Base-by-base conservation (phyloP, 176 grass and related monocot genomes). In the Lolium rigidum region DNA sequence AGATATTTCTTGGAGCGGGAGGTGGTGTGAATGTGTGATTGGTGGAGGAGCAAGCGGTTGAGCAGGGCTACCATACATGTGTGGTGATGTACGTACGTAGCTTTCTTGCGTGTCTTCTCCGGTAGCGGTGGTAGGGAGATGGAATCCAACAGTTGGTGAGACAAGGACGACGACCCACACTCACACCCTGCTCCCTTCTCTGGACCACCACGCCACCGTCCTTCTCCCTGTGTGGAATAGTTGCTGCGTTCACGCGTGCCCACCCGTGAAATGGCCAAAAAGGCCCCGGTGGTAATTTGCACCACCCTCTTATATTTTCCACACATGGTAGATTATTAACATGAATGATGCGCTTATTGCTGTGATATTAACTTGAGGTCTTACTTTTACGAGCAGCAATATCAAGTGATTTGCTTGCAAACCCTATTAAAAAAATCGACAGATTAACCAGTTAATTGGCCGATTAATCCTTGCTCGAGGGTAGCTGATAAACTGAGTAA, bases 111-210 rank as follows among this genome's bases (percentile, higher is more conserved):
- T 35, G 82, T 83, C 67, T 72, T 83, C 35, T 43, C 49, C 49
- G 74, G 80, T 24, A 26, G n/a, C 70, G 46, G 72, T 74, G 22
- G 70, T 4, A 31, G 66, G 35, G 67, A 10, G 39, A 56, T 28
- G 70, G 71, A 55, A 85, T 77, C 73, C 73, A 43, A 63, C 47
- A 7, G 68, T 52, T 9, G 69, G 72, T 31, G 72, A 75, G 82
- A 62, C 70, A 84, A 5, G 41, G 81, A 62, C 55, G 44, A 6
- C 22, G 55, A 75, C 54, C 54, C 82, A 14, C 38, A 35, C 73
- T 76, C 73, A 76, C 73, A 54, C 15, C 48, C 6, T 76, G 73
- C 73, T 6, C 73, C 73, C 48, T 75, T 22, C 12, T 14, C 4
- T 8, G 3, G 31, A 35, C 31, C 26, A 46, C 21, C 13, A 1